A percentile compares a stretch with the other conserved stretches of the same genome.
phyloP scores from a whole-genome alignment of 2,329 filamentous ascomycete species.

The Colletotrichum lentis region DNA sequence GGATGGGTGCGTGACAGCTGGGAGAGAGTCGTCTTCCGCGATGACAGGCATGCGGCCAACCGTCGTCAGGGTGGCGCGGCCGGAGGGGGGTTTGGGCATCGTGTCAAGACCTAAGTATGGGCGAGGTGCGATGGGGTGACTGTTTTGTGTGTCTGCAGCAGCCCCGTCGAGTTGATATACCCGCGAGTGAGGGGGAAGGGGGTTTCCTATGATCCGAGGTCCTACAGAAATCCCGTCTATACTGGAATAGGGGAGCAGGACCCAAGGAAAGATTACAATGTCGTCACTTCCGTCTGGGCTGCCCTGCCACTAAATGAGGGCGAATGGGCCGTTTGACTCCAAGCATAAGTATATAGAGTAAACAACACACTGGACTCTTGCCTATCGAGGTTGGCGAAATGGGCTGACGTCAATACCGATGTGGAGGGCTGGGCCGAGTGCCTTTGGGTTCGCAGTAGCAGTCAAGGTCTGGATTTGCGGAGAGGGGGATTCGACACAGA shows the following conservation, averaged over 20 bases:
- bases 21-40: constrained; percentile 46
- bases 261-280: not conserved
- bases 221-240: not conserved
- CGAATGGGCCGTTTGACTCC: not conserved
- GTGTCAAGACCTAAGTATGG: not conserved
- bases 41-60: constrained; percentile 50
- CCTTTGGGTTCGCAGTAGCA: not conserved
- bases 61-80: constrained; percentile 42
- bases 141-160: not conserved
- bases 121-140: not conserved
- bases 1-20: constrained; percentile 1
- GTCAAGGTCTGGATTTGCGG: not conserved
- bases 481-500: not conserved
- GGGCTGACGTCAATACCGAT: not conserved
- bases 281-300: constrained; percentile 1
- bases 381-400: not conserved
- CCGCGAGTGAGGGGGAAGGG: not conserved
- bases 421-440: not conserved
- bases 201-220: not conserved
- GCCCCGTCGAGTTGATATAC: not conserved
- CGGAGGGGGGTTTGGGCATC: constrained; percentile 38
- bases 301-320: not conserved
- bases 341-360: not conserved
- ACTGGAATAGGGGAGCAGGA: no score
- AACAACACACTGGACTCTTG: not conserved